Conservation (phyloP, 1,284 basidiomycete species). For the Puccinia horiana region DNA sequence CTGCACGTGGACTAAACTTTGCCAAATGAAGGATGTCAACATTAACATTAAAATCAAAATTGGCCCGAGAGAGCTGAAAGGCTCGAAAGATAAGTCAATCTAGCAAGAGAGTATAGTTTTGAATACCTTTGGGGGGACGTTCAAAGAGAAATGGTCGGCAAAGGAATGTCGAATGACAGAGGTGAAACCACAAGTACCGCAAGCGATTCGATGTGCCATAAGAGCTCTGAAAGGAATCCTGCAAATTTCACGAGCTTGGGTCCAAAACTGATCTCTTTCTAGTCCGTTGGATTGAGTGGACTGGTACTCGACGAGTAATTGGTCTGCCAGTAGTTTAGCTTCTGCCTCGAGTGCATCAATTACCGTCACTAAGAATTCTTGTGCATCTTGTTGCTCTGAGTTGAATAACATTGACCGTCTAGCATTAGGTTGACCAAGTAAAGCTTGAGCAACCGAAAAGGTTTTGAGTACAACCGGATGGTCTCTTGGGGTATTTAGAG, state of each 20-base stretch:
- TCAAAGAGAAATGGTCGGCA: constrained; percentile 77
- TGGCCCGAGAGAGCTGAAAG: background rate
- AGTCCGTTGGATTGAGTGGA: constrained; percentile 50
- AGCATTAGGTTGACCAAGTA: constrained; percentile 11
- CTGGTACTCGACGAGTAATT: constrained; percentile 57
- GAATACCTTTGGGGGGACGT: constrained; percentile 65
- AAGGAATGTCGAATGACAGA: constrained; percentile 83
- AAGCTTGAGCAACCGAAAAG: constrained; percentile 49
- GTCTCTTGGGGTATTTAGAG: constrained; percentile 57
- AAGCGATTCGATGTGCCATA: constrained; percentile 77
- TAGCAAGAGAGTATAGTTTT: background rate
- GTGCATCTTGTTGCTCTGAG: constrained; percentile 89
- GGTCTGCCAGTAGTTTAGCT: constrained; percentile 57
- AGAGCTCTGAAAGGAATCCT: constrained; percentile 69
- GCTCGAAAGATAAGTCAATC: background rate
- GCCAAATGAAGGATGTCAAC: constrained; percentile 1
- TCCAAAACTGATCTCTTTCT: constrained; percentile 32
- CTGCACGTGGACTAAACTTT: constrained; percentile 64
- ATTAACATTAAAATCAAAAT: background rate
- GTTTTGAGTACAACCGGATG: constrained; percentile 65
- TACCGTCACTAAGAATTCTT: constrained; percentile 85
- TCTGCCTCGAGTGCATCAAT: constrained; percentile 84
- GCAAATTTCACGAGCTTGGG: constrained; percentile 29
- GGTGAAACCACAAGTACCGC: constrained; percentile 78
- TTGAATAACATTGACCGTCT: constrained; percentile 65